Conservation (phyloP, 192 early-diverging fungal species). For the Mortierella alpina region DNA sequence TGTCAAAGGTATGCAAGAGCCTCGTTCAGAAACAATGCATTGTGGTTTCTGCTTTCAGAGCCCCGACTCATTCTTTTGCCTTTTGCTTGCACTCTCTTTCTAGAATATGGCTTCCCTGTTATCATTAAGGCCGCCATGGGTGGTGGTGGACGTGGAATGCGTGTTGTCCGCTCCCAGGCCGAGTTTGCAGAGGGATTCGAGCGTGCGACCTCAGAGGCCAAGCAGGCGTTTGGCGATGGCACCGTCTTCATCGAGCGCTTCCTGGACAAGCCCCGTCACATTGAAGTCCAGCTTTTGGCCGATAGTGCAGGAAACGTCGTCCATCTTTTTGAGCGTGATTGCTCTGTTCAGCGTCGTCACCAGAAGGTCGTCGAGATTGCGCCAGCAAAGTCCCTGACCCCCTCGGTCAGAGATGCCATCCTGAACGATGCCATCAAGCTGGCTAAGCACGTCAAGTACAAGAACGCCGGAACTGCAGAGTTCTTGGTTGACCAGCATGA, state of each 20-base stretch:
- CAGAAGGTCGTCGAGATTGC: constrained; percentile 97
- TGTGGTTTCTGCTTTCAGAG: too few relatives aligned
- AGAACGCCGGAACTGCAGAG: constrained; percentile 97
- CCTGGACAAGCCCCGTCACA: constrained; percentile 91
- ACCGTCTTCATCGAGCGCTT: constrained; percentile 96
- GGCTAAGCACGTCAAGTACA: constrained; percentile 88
- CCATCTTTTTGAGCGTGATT: constrained; percentile 95
- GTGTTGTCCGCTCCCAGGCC: constrained; percentile 83
- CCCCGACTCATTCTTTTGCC: not conserved
- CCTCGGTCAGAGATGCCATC: constrained; percentile 78
- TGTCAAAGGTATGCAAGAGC: constrained; percentile 55
- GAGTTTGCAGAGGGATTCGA: constrained; percentile 84
- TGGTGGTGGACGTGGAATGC: constrained; percentile 97
- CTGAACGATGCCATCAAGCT: constrained; percentile 92
- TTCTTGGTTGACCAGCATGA: constrained; percentile 92
- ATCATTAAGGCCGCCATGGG: constrained; percentile 99
- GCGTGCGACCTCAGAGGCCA: constrained; percentile 89
- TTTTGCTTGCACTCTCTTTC: not conserved
- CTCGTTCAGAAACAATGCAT: not conserved
- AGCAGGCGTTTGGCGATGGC: constrained; percentile 94
- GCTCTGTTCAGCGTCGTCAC: constrained; percentile 96
- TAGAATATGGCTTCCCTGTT: constrained; percentile 88
- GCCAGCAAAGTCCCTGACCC: constrained; percentile 80
- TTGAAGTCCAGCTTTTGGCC: constrained; percentile 96
- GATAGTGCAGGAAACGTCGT: constrained; percentile 88